Conservation (phyloP, 495 filamentous ascomycete species). For the Sphaerosporella brunnea region DNA sequence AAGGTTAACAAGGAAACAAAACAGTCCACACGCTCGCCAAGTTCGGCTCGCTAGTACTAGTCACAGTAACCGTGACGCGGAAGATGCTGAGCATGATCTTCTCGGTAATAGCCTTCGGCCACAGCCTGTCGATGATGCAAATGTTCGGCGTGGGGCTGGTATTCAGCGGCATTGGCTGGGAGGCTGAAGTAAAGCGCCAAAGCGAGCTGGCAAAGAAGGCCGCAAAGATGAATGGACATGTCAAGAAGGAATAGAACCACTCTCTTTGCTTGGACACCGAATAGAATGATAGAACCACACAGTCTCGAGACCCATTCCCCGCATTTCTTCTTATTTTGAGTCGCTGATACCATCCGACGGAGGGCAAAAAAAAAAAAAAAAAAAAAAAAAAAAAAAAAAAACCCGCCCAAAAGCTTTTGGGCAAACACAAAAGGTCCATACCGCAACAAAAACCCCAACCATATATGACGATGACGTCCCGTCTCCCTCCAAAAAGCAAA, state of each 20-base stretch:
- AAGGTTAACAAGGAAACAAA: slow-evolving; percentile 12
- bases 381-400: background rate
- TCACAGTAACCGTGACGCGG: slow-evolving; percentile 89
- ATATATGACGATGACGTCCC: too few relatives aligned
- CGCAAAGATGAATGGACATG: slow-evolving; percentile 42
- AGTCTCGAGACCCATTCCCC: too few relatives aligned
- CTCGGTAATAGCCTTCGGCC: slow-evolving; percentile 86
- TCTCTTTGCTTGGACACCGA: too few relatives aligned
- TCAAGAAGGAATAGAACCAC: too few relatives aligned
- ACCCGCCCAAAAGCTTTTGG: too few relatives aligned
- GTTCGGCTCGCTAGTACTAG: slow-evolving; percentile 79
- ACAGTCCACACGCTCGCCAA: slow-evolving; percentile 75
- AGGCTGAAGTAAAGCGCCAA: slow-evolving; percentile 59
- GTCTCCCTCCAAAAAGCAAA: too few relatives aligned
- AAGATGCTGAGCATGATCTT: slow-evolving; percentile 99
- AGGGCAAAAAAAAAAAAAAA: background rate
- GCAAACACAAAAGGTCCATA: too few relatives aligned
- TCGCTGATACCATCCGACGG: too few relatives aligned
- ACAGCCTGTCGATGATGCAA: slow-evolving; percentile 65
- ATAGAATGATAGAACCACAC: too few relatives aligned
- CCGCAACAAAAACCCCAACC: too few relatives aligned
- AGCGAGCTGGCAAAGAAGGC: slow-evolving; percentile 73
- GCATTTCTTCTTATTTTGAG: too few relatives aligned
- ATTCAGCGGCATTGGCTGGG: slow-evolving; percentile 86
- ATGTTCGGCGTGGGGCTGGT: slow-evolving; percentile 83